Conservation (phyloP, 2,329 filamentous ascomycete genomes). For the Diplodia scrobiculata region DNA sequence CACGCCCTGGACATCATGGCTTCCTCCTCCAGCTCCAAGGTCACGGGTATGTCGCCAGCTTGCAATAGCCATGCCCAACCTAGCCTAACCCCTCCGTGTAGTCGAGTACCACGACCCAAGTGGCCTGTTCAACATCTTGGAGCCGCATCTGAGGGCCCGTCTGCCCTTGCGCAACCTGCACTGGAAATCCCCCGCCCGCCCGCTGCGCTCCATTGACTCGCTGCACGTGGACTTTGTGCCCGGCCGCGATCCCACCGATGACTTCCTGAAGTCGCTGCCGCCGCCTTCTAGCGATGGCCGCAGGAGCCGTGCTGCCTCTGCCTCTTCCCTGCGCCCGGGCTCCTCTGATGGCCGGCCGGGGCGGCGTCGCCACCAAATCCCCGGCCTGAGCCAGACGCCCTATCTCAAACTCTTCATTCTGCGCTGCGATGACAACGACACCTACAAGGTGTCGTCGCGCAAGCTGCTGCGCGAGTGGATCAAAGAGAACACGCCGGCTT, state of each 20-base stretch:
- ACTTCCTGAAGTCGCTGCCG: slow-evolving; percentile 33
- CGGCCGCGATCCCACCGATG: slow-evolving; percentile 50
- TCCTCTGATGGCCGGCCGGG: slow-evolving; percentile 41
- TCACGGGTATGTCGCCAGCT: slow-evolving; percentile 48
- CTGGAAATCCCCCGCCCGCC: slow-evolving; percentile 93
- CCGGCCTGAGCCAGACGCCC: slow-evolving; percentile 85
- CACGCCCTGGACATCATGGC: slow-evolving; percentile 40
- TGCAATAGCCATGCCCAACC: background rate
- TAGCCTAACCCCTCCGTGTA: slow-evolving; percentile 46
- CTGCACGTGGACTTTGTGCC: slow-evolving; percentile 87
- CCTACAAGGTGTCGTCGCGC: slow-evolving; percentile 79
- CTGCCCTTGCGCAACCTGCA: slow-evolving; percentile 89
- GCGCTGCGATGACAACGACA: slow-evolving; percentile 92
- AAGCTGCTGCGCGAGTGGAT: slow-evolving; percentile 88
- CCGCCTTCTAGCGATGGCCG: slow-evolving; percentile 15
- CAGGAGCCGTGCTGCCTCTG: slow-evolving; percentile 29
- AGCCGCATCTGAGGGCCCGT: slow-evolving; percentile 73
- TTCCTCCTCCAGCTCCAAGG: slow-evolving; percentile 52
- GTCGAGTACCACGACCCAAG: slow-evolving; percentile 97
- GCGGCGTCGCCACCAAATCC: slow-evolving; percentile 86
- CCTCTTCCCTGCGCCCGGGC: slow-evolving; percentile 30
- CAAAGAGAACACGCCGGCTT: slow-evolving; percentile 68
- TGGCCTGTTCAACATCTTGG: slow-evolving; percentile 79
- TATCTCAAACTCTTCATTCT: slow-evolving; percentile 90
- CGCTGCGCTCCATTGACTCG: slow-evolving; percentile 88